phyloP scores from a whole-genome alignment of 1,284 basidiomycete genomes.

The Mycena citricolor region DNA sequence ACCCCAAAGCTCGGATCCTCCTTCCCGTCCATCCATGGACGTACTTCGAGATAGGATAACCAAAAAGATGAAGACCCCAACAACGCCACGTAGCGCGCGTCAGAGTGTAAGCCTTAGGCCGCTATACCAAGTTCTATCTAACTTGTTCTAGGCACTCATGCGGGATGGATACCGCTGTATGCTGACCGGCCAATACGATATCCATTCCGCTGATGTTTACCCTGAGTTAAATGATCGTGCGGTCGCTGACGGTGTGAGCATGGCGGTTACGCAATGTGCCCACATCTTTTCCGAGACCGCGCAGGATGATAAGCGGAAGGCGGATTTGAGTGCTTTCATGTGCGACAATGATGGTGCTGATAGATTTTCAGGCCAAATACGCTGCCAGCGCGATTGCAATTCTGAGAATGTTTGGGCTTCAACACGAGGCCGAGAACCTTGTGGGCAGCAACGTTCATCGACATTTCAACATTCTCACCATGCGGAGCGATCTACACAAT shows the following conservation, averaged over 20 bases:
- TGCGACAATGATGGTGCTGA: constrained; percentile 6
- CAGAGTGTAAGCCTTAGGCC: neutral
- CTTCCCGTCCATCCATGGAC: constrained; percentile 9
- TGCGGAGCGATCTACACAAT: constrained; percentile 12
- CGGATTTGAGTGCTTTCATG: constrained; percentile 3
- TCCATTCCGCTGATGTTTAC: neutral
- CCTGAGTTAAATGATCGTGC: constrained; percentile 3
- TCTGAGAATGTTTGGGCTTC: constrained; percentile 22
- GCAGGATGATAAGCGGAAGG: constrained; percentile 17
- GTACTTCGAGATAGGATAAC: neutral
- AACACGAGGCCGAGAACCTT: constrained; percentile 1
- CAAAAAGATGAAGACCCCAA: constrained; percentile 4
- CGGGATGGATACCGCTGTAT: constrained; percentile 26
- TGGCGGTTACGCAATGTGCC: constrained; percentile 13
- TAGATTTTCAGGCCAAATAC: constrained; percentile 10
- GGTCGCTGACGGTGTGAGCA: neutral
- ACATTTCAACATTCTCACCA: constrained; percentile 20
- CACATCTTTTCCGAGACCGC: constrained; percentile 24
- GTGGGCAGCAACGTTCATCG: constrained; percentile 12
- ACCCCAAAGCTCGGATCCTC: constrained; percentile 4
- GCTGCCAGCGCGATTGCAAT: constrained; percentile 17
- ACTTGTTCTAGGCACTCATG: constrained; percentile 21
- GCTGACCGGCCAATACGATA: constrained; percentile 22
- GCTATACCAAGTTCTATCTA: constrained; percentile 1
- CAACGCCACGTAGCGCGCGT: neutral